phyloP scores from a whole-genome alignment of 495 filamentous ascomycete genomes.

The Aspergillus indologenus region DNA sequence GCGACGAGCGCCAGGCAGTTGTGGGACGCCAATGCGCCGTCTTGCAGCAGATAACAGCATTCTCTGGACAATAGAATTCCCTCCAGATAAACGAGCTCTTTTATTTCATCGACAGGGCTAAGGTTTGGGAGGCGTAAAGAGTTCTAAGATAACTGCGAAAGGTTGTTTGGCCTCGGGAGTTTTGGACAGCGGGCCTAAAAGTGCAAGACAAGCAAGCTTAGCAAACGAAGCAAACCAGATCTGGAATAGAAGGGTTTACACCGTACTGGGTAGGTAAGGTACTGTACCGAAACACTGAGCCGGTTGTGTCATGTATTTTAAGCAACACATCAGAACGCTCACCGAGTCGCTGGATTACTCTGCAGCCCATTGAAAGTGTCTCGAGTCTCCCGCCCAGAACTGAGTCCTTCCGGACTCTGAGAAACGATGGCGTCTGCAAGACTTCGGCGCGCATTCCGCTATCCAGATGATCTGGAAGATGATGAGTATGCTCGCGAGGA shows the following conservation, averaged over 20 bases:
- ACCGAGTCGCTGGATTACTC: no score
- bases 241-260: no score
- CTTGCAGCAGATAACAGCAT: constrained; percentile 18
- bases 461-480: constrained; percentile 53
- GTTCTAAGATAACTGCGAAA: no score
- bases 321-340: no score
- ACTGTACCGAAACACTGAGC: no score
- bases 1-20: constrained; percentile 8
- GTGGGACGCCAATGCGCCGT: constrained; percentile 22
- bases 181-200: no score
- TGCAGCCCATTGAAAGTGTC: no score
- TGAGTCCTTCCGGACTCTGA: not conserved
- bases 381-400: not conserved
- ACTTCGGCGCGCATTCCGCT: constrained; percentile 60
- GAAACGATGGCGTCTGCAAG: constrained; percentile 47
- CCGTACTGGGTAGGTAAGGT: no score
- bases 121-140: no score
- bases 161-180: not conserved
- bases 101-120: no score
- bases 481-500: constrained; percentile 46
- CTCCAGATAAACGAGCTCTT: no score
- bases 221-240: constrained; percentile 38
- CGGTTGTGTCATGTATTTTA: no score
- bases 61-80: not conserved
- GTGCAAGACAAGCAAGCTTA: not conserved